These are phyloP conservation scores for Plectranthus barbatus DNA, from an alignment of 257 asterid species.

Conservation along the genomic window DNA sequence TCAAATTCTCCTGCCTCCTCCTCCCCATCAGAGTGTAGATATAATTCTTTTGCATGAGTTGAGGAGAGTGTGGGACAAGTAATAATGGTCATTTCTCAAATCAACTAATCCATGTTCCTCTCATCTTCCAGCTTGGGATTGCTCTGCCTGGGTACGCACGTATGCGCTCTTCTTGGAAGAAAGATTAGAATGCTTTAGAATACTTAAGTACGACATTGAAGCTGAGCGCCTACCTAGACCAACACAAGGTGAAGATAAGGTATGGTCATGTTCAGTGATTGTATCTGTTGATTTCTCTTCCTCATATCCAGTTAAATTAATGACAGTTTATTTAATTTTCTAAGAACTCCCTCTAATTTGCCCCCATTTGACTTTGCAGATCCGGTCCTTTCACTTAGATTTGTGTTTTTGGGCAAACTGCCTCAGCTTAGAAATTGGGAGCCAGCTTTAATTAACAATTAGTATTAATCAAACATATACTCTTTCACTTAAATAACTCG, in stretches of 20 bases:
- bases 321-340: too few relatives aligned
- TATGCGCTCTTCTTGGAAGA: constrained; percentile 94
- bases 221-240: constrained; percentile 88
- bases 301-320: neutral
- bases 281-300: neutral
- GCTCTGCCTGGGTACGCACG: constrained; percentile 93
- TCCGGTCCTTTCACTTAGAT: neutral
- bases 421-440: neutral
- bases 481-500: too few relatives aligned
- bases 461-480: too few relatives aligned
- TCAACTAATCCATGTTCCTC: neutral
- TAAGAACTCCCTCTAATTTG: neutral
- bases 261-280: constrained; percentile 15
- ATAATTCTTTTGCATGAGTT: neutral
- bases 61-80: constrained; percentile 6
- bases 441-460: too few relatives aligned
- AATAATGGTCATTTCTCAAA: constrained; percentile 1
- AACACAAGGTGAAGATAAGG: constrained; percentile 85
- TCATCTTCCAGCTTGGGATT: constrained; percentile 80
- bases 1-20: neutral
- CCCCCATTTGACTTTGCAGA: neutral
- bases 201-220: constrained; percentile 87
- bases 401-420: neutral
- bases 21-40: neutral
- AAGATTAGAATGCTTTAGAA: constrained; percentile 87